Evolutionary conservation across 768 basidiomycete species (phyloP).

Genomic region (Ramaria sp.): DNA sequence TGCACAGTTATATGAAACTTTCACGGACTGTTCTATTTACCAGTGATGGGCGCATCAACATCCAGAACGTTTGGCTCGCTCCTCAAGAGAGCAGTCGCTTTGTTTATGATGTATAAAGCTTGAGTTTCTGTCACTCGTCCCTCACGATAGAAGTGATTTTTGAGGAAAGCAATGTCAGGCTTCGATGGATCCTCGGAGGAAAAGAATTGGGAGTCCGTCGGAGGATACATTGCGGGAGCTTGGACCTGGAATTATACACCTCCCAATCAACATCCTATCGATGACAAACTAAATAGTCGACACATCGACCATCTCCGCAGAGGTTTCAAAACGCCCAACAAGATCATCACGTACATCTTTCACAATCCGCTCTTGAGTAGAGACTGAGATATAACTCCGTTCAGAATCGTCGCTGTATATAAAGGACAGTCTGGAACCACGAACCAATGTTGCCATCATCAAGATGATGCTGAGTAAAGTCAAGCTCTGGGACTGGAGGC

Average conservation of each 20-base stretch:
- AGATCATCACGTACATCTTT: conserved; percentile 64
- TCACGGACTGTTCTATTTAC: conserved; percentile 30
- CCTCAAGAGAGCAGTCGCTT: conserved; percentile 73
- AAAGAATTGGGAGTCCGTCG: conserved; percentile 92
- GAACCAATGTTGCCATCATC: conserved; percentile 65
- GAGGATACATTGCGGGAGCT: conserved; percentile 90
- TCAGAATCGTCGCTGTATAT: not conserved
- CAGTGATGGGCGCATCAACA: conserved; percentile 97
- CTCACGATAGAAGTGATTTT: conserved; percentile 98
- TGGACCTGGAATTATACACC: conserved; percentile 55
- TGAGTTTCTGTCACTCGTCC: conserved; percentile 90
- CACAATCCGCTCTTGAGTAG: conserved; percentile 90
- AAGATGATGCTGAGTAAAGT: conserved; percentile 86
- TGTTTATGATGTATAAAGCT: conserved; percentile 86
- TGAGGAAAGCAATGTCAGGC: conserved; percentile 92
- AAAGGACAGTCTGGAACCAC: not conserved
- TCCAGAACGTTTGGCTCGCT: conserved; percentile 83
- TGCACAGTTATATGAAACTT: conserved; percentile 9
- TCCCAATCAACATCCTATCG: not conserved
- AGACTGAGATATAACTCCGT: conserved; percentile 36
- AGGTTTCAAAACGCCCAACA: not conserved
- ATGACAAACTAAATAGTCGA: not conserved
- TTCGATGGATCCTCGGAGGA: conserved; percentile 74
- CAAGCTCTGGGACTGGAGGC: conserved; percentile 49
- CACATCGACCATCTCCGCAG: not conserved